Base-by-base conservation (phyloP, 208 protist genomes). In the Wallacemonas sp. region DNA sequence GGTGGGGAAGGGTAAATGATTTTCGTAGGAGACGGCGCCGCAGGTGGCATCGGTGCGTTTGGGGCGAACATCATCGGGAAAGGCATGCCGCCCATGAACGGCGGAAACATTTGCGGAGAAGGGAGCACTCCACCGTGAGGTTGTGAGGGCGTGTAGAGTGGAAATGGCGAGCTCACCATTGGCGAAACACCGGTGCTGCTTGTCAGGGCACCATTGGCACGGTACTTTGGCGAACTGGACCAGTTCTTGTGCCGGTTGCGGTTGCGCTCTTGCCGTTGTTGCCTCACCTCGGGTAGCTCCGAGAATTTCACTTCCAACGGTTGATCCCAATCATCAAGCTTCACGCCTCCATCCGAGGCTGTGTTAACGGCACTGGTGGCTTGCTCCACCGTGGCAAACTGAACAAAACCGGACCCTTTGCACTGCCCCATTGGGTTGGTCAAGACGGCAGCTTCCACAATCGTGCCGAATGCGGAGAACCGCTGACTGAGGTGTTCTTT, bases 381-480 rank as follows among this genome's bases (percentile, higher is more conserved):
- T 45, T 93, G 83, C 30, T 87, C 75, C 26, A 85, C 69, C 0
- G 76, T 74, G 22, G 80, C 66, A 60, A 96, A 96, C 67, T 92
- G 87, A 17, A 93, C 90, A 73, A 96, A 96, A 4, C 90, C 90
- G 26, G 87, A 92, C 2, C 90, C 90, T 67, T 96, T 96, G 68
- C 90, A 96, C 66, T 96, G 90, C n/a, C 90, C 90, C 24, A 87
- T 68, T n/a, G 79, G 72, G 44, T 93, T 93, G 72, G 91, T 92
- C n/a, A 96, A 50, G 8, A 96, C 85, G 1, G 83, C 86, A 32
- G 79, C 81, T 36, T 93, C 82, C 30, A 73, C 52, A 59, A 93
- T 88, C 27, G 29, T 79, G 13, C 90, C 90, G 75, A 80, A 93
- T 0, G 55, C 63, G 1, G 73, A 50, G 65, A 96, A 96, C 24